These are phyloP conservation scores for Hypoxylon sp. DNA, from an alignment of 2,329 filamentous ascomycete genomes.

Conservation along the genomic window DNA sequence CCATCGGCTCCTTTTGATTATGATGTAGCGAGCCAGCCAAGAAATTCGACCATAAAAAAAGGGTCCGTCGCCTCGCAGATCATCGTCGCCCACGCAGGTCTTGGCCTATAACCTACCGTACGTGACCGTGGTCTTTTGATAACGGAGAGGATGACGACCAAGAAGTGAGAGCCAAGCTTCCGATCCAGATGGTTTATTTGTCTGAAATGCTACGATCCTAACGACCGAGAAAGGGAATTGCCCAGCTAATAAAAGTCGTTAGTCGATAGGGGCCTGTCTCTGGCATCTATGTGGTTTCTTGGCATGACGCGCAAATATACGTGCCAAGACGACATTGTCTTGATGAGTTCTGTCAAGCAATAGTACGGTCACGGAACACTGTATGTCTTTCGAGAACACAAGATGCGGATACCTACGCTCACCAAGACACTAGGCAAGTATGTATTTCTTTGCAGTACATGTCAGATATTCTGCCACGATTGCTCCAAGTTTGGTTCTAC, in stretches of 20 bases:
- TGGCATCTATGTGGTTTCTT: slow-evolving; percentile 37
- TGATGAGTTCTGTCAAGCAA: slow-evolving; percentile 31
- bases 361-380: slow-evolving; percentile 32
- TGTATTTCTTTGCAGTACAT: slow-evolving; percentile 18
- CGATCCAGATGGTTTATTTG: slow-evolving; percentile 30
- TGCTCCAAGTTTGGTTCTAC: slow-evolving; percentile 37
- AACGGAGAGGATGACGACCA: slow-evolving; percentile 26
- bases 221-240: slow-evolving; percentile 27
- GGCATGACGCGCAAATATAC: slow-evolving; percentile 42
- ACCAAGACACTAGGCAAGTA: slow-evolving; percentile 18
- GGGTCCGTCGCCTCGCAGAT: slow-evolving; percentile 27
- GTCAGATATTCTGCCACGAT: slow-evolving; percentile 40
- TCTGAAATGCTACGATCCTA: slow-evolving; percentile 37
- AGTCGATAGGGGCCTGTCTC: slow-evolving; percentile 15
- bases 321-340: slow-evolving; percentile 42
- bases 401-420: slow-evolving; percentile 24
- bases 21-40: slow-evolving; percentile 35
- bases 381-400: slow-evolving; percentile 21
- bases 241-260: slow-evolving; percentile 22
- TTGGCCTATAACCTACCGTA: slow-evolving; percentile 27
- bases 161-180: slow-evolving; percentile 33
- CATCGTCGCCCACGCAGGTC: slow-evolving; percentile 30
- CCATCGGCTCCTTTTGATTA: slow-evolving; percentile 26
- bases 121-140: slow-evolving; percentile 5
- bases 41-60: slow-evolving; percentile 32